These are phyloP conservation scores for Kwoniella sp. DNA, from an alignment of 768 basidiomycete species.

Conservation along the genomic window DNA sequence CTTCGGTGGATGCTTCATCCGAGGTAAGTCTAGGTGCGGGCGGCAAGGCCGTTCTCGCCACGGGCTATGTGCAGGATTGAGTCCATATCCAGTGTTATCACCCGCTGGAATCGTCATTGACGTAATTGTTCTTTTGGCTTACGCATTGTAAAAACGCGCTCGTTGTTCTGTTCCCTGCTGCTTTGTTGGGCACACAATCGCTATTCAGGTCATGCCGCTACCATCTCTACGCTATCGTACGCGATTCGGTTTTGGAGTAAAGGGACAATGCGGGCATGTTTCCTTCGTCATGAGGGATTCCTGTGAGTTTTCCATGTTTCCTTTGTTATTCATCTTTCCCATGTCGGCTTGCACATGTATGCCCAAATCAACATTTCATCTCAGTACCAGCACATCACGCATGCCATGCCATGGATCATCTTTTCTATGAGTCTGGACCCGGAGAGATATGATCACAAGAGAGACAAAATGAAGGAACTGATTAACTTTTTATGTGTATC, in stretches of 20 bases:
- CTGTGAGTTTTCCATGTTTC: slow-evolving; percentile 64
- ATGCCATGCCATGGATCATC: no score
- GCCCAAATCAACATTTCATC: background rate
- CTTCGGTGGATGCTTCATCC: slow-evolving; percentile 98
- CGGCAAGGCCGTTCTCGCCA: no score
- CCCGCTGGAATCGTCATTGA: slow-evolving; percentile 1
- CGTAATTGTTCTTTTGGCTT: background rate
- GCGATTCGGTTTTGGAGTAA: slow-evolving; percentile 99
- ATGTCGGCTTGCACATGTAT: background rate
- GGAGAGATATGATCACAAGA: background rate
- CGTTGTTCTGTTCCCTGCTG: background rate
- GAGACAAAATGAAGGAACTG: slow-evolving; percentile 1
- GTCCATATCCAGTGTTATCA: no score
- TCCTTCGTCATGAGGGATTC: slow-evolving; percentile 97
- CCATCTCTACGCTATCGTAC: slow-evolving; percentile 95
- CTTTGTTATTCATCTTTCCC: background rate
- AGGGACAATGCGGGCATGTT: slow-evolving; percentile 92
- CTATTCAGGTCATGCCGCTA: slow-evolving; percentile 82
- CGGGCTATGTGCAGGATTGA: no score
- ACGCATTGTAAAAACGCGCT: no score
- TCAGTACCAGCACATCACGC: no score
- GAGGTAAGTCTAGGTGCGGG: slow-evolving; percentile 64
- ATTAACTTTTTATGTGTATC: background rate
- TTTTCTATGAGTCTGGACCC: background rate
- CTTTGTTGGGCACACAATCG: no score